Base-by-base conservation (phyloP, 495 filamentous ascomycete species). In the Neurospora sp. region DNA sequence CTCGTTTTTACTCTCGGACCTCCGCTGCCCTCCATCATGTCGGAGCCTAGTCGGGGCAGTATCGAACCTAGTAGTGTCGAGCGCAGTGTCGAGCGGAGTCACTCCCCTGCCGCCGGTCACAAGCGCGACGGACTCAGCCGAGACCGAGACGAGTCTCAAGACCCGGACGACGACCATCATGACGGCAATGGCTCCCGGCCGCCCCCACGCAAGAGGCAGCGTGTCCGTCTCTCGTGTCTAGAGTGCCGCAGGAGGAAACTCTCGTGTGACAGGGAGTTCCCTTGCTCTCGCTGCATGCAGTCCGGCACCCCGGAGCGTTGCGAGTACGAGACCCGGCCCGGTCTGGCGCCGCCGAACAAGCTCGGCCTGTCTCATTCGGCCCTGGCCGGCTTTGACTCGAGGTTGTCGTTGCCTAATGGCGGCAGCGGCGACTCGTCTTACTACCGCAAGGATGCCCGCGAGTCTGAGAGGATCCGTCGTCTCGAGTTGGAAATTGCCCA, bases 201-300 rank as follows among this genome's bases (percentile, higher is more conserved):
- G 6, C 83, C 83, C 0, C 78, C 83, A 7, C 73, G 85, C 68
- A 86, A 86, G 76, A 79, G 85, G 7, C 85, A 86, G 78, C 77
- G 85, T 59, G 82, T 86, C 0, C 77, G 85, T 16, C 81, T 86
- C 22, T 85, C 83, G 12, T 86, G 85, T 69, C 81, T 86, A 40
- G 85, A 86, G 61, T 86, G 85, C 74, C 82, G 85, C 72, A 76
- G 85, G 27, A 77, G 85, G 22, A 86, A 86, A 77, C 76, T 86
- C 42, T 86, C 85, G 41, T 86, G 85, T 73, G 85, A 85, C 70
- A 81, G 85, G 53, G 85, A 84, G 77, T 78, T 86, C 69, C 85
- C 85, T 20, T 86, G 85, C 76, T 83, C 85, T 70, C 81, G 85
- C 37, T 86, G 85, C 71, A 77, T 86, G 72, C 85, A 86, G 75